Percentiles rank a stretch among this genome's conserved stretches.
Conservation (phyloP, 2,329 filamentous ascomycete species). For the Mollisiaceae sp. region DNA sequence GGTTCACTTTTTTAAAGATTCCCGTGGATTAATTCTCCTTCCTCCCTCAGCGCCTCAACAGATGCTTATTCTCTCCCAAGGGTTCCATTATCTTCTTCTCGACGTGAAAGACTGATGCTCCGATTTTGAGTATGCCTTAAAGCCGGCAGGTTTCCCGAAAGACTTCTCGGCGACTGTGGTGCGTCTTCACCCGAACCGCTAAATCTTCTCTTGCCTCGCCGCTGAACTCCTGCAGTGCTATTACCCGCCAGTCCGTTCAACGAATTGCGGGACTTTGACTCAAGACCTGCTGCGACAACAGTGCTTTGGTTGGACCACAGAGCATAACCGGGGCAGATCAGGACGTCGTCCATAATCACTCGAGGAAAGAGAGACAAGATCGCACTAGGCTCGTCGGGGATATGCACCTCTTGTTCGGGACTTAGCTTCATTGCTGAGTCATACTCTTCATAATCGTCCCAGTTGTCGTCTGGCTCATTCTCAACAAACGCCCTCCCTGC, state of each 20-base stretch:
- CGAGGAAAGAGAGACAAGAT: conserved; percentile 1
- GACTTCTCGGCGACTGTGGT: neutral
- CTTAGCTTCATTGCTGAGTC: neutral
- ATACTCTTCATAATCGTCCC: neutral
- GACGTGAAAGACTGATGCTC: neutral
- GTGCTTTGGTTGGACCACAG: neutral
- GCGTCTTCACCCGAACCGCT: neutral
- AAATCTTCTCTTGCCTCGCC: neutral
- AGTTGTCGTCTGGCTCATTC: neutral
- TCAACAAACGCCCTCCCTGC: neutral
- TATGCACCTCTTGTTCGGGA: neutral
- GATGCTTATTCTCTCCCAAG: neutral
- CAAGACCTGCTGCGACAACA: neutral
- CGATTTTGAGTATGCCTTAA: neutral
- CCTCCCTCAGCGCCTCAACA: neutral
- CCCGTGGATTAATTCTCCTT: neutral
- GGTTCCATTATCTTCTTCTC: neutral
- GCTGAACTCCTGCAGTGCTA: neutral
- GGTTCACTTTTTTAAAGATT: too few relatives aligned
- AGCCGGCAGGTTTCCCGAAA: neutral
- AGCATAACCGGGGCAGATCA: neutral
- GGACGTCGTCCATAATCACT: neutral
- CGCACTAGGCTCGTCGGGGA: neutral
- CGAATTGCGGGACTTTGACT: neutral
- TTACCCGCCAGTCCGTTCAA: neutral